Evolutionary conservation across 768 basidiomycete genomes (phyloP).

Genomic region (Clathrus columnatus): DNA sequence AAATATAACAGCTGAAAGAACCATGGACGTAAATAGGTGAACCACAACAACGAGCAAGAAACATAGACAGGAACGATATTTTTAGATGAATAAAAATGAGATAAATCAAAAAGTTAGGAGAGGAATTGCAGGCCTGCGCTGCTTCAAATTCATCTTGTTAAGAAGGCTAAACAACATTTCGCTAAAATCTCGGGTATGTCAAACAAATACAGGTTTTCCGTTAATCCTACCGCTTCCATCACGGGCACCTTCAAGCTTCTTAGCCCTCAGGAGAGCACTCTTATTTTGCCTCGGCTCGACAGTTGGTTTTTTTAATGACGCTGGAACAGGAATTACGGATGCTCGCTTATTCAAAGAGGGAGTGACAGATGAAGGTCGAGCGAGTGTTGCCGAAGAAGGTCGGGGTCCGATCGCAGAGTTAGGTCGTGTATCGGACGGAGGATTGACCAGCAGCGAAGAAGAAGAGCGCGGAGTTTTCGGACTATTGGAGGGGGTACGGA

Average conservation of each 20-base stretch:
- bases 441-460: not conserved
- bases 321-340: constrained; percentile 34
- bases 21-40: no score
- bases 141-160: not conserved
- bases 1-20: no score
- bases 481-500: constrained; percentile 35
- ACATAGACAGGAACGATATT: no score
- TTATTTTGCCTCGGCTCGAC: constrained; percentile 66
- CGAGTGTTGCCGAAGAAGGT: constrained; percentile 20
- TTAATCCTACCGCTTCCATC: constrained; percentile 5
- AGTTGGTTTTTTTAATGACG: constrained; percentile 38
- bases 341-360: not conserved
- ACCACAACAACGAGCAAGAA: no score
- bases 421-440: constrained; percentile 11
- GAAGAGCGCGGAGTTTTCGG: constrained; percentile 38
- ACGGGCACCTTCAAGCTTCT: constrained; percentile 41
- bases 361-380: constrained; percentile 7
- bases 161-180: not conserved
- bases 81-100: no score
- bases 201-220: constrained; percentile 6
- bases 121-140: not conserved
- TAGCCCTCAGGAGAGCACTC: constrained; percentile 61
- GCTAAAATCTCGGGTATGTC: no score
- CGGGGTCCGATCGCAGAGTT: constrained; percentile 13
- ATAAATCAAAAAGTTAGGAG: no score